Evolutionary conservation across 192 early-diverging fungal species (phyloP).

Genomic region (Podila epicladia): DNA sequence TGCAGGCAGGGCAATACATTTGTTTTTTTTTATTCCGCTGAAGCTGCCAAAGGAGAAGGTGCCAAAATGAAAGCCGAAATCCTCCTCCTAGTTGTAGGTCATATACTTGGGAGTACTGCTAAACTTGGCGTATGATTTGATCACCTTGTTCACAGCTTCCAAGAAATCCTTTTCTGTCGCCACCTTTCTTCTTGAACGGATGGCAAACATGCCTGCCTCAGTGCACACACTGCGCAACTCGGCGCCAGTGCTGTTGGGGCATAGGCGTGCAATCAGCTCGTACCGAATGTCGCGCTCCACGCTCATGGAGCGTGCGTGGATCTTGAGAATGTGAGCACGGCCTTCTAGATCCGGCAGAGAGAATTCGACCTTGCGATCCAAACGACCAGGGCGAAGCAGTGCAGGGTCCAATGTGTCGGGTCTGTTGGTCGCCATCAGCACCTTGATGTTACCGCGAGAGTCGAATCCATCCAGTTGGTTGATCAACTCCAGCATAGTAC

Average conservation of each 20-base stretch:
- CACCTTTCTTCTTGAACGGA: constrained; percentile 96
- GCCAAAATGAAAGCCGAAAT: not conserved
- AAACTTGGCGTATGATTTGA: constrained; percentile 99
- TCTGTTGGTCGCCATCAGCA: constrained; percentile 97
- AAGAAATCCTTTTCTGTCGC: constrained; percentile 99
- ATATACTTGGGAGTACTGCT: constrained; percentile 95
- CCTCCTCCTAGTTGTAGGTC: constrained; percentile 71
- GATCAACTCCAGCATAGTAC: constrained; percentile 99
- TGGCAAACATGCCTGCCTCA: constrained; percentile 99
- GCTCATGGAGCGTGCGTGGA: constrained; percentile 98
- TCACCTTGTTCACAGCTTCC: constrained; percentile 99
- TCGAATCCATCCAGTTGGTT: constrained; percentile 99
- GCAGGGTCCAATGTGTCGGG: constrained; percentile 99
- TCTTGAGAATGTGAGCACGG: constrained; percentile 97
- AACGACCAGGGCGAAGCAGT: constrained; percentile 94
- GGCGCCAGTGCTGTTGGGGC: constrained; percentile 99
- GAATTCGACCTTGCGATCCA: constrained; percentile 99
- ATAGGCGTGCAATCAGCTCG: constrained; percentile 96
- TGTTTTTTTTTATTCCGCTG: not conserved
- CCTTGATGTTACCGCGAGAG: constrained; percentile 99
- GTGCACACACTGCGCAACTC: constrained; percentile 99
- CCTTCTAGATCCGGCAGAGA: constrained; percentile 96
- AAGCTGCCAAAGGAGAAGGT: not conserved
- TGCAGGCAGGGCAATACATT: not conserved
- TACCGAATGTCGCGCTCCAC: constrained; percentile 99